These are phyloP conservation scores for Mortierella sp. DNA, from an alignment of 371 early-diverging fungal species.

Conservation along the genomic window DNA sequence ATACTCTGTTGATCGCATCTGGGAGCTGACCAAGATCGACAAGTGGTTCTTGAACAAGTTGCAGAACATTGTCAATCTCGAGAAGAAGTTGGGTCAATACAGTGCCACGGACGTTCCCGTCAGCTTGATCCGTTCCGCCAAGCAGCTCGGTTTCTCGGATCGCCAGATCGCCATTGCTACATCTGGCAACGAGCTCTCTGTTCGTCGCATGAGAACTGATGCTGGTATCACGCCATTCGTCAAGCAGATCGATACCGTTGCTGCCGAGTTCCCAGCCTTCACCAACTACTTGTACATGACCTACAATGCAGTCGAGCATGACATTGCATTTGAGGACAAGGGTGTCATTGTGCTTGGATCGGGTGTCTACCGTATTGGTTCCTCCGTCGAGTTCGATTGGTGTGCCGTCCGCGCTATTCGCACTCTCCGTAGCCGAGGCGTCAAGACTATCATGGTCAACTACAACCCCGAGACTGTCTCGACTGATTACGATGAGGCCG, in stretches of 20 bases:
- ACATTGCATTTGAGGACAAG: conserved; percentile 84
- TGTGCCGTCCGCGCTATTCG: conserved; percentile 88
- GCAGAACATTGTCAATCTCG: conserved; percentile 80
- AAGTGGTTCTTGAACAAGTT: conserved; percentile 95
- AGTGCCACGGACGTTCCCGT: conserved; percentile 58
- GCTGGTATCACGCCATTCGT: conserved; percentile 85
- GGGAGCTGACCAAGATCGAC: conserved; percentile 92
- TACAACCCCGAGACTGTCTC: conserved; percentile 98
- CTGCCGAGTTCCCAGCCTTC: conserved; percentile 87
- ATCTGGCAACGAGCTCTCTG: conserved; percentile 88
- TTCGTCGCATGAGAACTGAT: conserved; percentile 83
- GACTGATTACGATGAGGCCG: conserved; percentile 95
- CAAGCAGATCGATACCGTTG: conserved; percentile 98
- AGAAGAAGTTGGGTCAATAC: conserved; percentile 61
- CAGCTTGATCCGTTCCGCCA: conserved; percentile 75
- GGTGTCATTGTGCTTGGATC: conserved; percentile 94
- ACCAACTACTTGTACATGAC: conserved; percentile 75
- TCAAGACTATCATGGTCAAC: conserved; percentile 94
- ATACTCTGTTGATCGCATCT: conserved; percentile 86
- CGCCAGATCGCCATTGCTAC: conserved; percentile 65
- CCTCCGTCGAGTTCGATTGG: conserved; percentile 96
- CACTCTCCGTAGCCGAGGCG: conserved; percentile 75
- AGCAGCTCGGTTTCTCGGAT: conserved; percentile 91
- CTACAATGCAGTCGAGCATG: conserved; percentile 87
- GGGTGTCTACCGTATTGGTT: conserved; percentile 95